phyloP scores from a whole-genome alignment of 75 land plant species.

The Pinus tabuliformis region DNA sequence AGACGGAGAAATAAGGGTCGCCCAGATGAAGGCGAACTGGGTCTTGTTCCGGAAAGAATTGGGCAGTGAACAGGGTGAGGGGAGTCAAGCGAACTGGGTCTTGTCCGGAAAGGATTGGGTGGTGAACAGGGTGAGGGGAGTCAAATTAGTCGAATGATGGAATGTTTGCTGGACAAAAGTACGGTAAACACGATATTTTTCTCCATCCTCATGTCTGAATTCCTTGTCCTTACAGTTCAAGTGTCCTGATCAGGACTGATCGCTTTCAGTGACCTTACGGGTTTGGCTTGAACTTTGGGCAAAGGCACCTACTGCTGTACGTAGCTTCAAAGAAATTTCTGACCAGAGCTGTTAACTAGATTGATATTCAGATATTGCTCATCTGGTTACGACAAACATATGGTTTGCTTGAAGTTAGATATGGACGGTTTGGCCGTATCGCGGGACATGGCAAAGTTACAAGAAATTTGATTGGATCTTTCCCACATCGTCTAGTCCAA shows the following conservation, averaged over 20 bases:
- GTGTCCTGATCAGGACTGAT: background rate
- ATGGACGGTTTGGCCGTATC: background rate
- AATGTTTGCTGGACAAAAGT: slow-evolving; percentile 1
- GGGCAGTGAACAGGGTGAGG: background rate
- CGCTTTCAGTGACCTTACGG: background rate
- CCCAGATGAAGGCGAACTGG: too few species aligned
- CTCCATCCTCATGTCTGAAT: background rate
- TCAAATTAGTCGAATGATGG: background rate
- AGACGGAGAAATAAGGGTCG: too few species aligned
- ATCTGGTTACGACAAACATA: too few species aligned
- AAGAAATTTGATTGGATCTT: too few species aligned
- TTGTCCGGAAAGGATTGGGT: background rate
- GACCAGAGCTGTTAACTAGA: background rate
- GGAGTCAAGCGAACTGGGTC: background rate
- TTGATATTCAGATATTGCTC: background rate
- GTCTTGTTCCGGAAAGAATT: background rate
- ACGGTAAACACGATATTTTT: background rate
- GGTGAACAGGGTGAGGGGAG: background rate
- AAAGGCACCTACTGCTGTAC: background rate
- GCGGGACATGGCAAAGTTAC: too few species aligned
- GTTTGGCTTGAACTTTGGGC: background rate
- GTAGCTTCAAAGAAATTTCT: background rate
- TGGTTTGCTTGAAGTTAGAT: background rate
- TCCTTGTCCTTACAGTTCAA: background rate
- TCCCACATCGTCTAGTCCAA: background rate